Percentiles rank a stretch among this genome's conserved stretches.
Conservation (phyloP, 106 monocot species). For the Dendrobium huoshanense region DNA sequence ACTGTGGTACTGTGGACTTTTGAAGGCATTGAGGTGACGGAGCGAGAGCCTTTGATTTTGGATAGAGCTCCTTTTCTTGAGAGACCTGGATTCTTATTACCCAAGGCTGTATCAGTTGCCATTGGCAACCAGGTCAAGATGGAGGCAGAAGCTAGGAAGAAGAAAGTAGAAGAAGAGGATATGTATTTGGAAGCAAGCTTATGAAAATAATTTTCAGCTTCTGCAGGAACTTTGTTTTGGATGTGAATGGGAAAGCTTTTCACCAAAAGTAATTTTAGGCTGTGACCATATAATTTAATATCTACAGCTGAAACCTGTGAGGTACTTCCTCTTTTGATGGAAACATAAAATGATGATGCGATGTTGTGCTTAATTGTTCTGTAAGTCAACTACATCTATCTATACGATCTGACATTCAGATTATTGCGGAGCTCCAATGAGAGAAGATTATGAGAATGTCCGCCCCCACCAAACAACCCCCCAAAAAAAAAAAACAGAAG, state of each 20-base stretch:
- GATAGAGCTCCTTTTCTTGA: conserved; percentile 73
- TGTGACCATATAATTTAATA: no score
- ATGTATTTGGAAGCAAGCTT: conserved; percentile 24
- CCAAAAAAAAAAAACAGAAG: no score
- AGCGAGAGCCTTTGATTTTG: conserved; percentile 75
- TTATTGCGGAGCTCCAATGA: no score
- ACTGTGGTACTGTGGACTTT: conserved; percentile 76
- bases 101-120: conserved; percentile 76
- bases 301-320: not conserved
- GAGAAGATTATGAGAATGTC: no score
- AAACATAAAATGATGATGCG: not conserved
- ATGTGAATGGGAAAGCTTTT: not conserved
- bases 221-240: not conserved
- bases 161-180: conserved; percentile 43
- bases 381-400: not conserved
- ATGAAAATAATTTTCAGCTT: not conserved
- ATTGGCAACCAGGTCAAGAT: conserved; percentile 49
- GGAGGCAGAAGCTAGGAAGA: conserved; percentile 37
- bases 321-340: not conserved
- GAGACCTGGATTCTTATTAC: conserved; percentile 82
- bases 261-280: not conserved
- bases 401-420: no score
- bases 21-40: conserved; percentile 55
- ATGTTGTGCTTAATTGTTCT: not conserved
- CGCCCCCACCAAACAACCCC: no score